A percentile compares a stretch with the other conserved stretches of the same genome.
These are phyloP conservation scores for Rhodotorula sp. DNA, from an alignment of 1,284 basidiomycete species.

Conservation along the genomic window DNA sequence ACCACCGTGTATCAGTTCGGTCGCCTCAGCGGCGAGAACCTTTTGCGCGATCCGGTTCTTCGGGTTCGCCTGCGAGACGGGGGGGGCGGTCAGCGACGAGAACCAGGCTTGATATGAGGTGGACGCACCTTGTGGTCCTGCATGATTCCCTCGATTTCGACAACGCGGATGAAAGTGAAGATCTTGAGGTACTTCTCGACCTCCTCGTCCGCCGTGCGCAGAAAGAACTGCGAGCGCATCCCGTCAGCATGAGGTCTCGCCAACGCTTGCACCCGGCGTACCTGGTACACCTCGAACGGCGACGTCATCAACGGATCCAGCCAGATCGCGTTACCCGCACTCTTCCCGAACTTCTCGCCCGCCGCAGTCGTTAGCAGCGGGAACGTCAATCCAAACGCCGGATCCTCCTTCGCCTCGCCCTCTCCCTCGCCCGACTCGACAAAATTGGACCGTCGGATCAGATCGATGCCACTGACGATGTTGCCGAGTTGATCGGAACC, in stretches of 20 bases:
- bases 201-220: constrained; percentile 76
- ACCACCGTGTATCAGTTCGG: constrained; percentile 81
- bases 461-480: constrained; percentile 55
- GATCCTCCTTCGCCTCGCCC: constrained; percentile 44
- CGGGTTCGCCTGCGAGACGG: constrained; percentile 49
- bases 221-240: constrained; percentile 70
- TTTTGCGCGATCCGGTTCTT: constrained; percentile 69
- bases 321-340: constrained; percentile 94
- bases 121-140: constrained; percentile 59
- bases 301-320: constrained; percentile 72
- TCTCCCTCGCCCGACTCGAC: constrained; percentile 29
- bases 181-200: constrained; percentile 76
- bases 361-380: constrained; percentile 85
- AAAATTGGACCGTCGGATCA: constrained; percentile 37
- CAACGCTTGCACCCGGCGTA: constrained; percentile 47
- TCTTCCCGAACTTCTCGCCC: constrained; percentile 97
- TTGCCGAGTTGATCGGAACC: constrained; percentile 99
- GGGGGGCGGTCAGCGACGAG: no score
- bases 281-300: constrained; percentile 89
- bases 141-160: constrained; percentile 63
- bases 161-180: constrained; percentile 73
- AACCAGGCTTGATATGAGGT: neutral
- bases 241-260: neutral
- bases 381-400: constrained; percentile 83
- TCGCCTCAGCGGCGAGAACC: constrained; percentile 81